A percentile compares a stretch with the other conserved stretches of the same genome.
phyloP scores from a whole-genome alignment of 345 rosid species.

The Salix koriyanagi region DNA sequence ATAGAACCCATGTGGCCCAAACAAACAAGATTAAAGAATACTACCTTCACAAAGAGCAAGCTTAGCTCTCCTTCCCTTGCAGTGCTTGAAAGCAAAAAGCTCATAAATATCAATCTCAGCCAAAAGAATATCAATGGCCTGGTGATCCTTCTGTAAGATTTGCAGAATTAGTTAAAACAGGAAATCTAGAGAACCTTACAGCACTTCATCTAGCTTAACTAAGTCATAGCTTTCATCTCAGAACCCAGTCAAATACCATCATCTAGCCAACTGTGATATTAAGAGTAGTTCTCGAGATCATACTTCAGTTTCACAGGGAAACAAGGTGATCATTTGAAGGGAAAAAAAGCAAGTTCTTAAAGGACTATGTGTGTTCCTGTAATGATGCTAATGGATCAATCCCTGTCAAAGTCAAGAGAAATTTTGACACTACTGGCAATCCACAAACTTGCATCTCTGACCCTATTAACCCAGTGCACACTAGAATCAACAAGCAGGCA shows the following conservation, averaged over 20 bases:
- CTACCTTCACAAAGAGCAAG: slow-evolving; percentile 97
- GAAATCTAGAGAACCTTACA: neutral
- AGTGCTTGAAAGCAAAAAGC: slow-evolving; percentile 97
- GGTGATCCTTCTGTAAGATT: slow-evolving; percentile 81
- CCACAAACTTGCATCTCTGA: neutral
- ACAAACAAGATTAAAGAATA: neutral
- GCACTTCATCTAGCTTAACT: neutral
- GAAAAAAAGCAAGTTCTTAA: neutral
- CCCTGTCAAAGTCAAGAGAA: neutral
- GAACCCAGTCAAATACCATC: neutral
- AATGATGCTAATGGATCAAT: neutral
- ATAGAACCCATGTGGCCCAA: neutral
- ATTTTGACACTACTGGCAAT: neutral
- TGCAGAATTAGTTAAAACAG: slow-evolving; percentile 8
- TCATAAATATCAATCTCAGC: slow-evolving; percentile 98
- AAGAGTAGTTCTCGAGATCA: neutral
- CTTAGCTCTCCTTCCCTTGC: slow-evolving; percentile 90
- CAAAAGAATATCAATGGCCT: slow-evolving; percentile 93
- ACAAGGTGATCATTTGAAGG: neutral
- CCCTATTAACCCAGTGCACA: neutral
- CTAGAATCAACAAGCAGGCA: neutral
- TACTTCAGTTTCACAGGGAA: neutral
- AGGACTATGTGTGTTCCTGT: neutral
- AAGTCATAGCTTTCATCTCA: neutral
- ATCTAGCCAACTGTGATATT: neutral